Conservation (phyloP, 805 yeast genomes). For the Sporopachydermia lactativora region DNA sequence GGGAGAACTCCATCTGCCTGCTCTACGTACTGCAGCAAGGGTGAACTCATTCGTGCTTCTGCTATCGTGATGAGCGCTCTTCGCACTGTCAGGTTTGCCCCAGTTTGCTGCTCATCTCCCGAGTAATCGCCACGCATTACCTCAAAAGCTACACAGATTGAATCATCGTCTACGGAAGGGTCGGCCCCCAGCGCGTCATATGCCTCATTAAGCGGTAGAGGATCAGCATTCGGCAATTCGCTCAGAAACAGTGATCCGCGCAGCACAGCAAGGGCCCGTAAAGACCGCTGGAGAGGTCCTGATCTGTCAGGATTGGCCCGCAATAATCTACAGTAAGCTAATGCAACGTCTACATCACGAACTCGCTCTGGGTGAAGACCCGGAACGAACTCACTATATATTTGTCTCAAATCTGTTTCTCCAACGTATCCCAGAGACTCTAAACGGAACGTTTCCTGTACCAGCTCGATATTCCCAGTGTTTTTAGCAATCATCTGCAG, state of each 20-base stretch:
- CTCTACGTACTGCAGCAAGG: constrained; percentile 18
- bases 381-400: constrained; percentile 20
- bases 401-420: constrained; percentile 28
- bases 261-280: constrained; percentile 8
- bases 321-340: constrained; percentile 15
- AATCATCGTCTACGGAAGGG: constrained; percentile 48
- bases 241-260: constrained; percentile 4
- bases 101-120: constrained; percentile 8
- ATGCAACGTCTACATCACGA: constrained; percentile 14
- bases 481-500: constrained; percentile 34
- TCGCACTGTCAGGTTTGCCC: constrained; percentile 7
- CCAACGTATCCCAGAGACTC: constrained; percentile 40
- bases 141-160: constrained; percentile 62
- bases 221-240: constrained; percentile 24
- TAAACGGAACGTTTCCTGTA: constrained; percentile 29
- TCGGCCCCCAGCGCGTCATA: constrained; percentile 36
- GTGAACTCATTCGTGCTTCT: constrained; percentile 13
- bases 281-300: constrained; percentile 9
- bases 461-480: constrained; percentile 32
- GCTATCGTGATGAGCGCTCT: constrained; percentile 19
- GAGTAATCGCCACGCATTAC: constrained; percentile 15
- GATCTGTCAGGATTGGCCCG: constrained; percentile 19
- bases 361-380: constrained; percentile 19
- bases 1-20: background rate
- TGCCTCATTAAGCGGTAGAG: constrained; percentile 33